Percentiles rank a stretch among this genome's conserved stretches.
Evolutionary conservation across 2,329 filamentous ascomycete species (phyloP).

Genomic region (Xylariaceae sp.): DNA sequence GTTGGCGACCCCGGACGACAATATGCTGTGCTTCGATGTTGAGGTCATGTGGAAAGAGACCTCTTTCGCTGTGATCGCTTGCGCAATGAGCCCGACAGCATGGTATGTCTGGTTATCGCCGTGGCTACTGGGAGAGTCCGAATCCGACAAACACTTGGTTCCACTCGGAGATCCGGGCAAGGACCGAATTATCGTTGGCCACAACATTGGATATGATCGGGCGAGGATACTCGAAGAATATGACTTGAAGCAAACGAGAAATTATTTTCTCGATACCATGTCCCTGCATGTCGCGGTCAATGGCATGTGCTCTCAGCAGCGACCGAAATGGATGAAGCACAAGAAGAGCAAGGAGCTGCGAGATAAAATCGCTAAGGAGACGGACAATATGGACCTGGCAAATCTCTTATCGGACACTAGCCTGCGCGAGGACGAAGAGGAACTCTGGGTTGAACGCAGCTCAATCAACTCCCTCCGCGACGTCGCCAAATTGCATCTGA

Average conservation of each 20-base stretch:
- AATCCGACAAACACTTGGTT: slow-evolving; percentile 77
- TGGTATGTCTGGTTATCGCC: slow-evolving; percentile 99
- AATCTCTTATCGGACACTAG: slow-evolving; percentile 69
- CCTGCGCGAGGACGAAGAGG: slow-evolving; percentile 81
- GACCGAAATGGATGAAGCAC: slow-evolving; percentile 97
- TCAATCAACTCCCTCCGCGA: slow-evolving; percentile 94
- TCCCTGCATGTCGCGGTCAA: slow-evolving; percentile 97
- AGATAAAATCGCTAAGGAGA: slow-evolving; percentile 75
- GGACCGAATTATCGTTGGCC: slow-evolving; percentile 81
- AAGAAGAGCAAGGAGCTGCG: slow-evolving; percentile 85
- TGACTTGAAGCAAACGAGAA: slow-evolving; percentile 76
- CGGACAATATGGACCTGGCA: slow-evolving; percentile 70
- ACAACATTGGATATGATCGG: slow-evolving; percentile 94
- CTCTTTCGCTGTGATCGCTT: slow-evolving; percentile 94
- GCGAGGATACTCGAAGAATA: slow-evolving; percentile 91
- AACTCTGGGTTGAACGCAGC: slow-evolving; percentile 92
- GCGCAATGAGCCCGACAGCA: slow-evolving; percentile 81
- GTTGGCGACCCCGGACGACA: slow-evolving; percentile 76
- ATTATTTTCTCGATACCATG: slow-evolving; percentile 95
- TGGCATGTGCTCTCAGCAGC: slow-evolving; percentile 96
- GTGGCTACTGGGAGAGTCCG: slow-evolving; percentile 84
- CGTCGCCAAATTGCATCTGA: slow-evolving; percentile 94
- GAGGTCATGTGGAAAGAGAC: slow-evolving; percentile 96
- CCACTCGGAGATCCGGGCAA: slow-evolving; percentile 78
- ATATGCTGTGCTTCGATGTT: slow-evolving; percentile 89